Conservation (phyloP, 1,284 basidiomycete species). For the Bondarzewia mesenterica region DNA sequence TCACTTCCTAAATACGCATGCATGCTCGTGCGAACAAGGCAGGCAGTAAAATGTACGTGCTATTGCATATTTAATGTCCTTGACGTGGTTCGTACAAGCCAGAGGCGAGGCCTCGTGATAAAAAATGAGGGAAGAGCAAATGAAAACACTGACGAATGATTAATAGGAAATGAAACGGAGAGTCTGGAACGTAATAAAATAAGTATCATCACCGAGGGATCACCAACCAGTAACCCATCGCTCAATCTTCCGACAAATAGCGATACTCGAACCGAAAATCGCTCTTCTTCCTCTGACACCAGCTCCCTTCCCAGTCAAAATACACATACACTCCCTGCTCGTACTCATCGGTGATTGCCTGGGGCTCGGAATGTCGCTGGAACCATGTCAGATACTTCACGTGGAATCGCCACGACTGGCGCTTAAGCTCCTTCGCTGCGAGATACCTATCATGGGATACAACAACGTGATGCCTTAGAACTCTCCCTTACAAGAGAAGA, state of each 20-base stretch:
- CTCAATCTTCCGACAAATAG: constrained; percentile 81
- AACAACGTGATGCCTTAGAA: not conserved
- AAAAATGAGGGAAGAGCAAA: not conserved
- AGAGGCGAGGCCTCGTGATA: not conserved
- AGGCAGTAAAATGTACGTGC: too few species aligned
- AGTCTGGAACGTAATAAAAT: not conserved
- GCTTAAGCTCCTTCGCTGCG: constrained; percentile 94
- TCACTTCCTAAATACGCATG: not conserved
- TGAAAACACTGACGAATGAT: not conserved
- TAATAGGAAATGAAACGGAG: not conserved
- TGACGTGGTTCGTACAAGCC: constrained; percentile 1
- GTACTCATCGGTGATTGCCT: constrained; percentile 98
- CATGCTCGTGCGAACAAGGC: too few species aligned
- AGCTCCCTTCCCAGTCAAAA: constrained; percentile 96
- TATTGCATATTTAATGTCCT: not conserved
- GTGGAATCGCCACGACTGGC: constrained; percentile 99
- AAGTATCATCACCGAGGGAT: too few species aligned
- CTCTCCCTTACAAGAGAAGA: not conserved
- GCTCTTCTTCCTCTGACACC: constrained; percentile 97
- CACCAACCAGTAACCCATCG: too few species aligned
- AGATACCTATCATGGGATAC: constrained; percentile 58
- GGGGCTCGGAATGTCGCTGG: constrained; percentile 98
- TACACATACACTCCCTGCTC: constrained; percentile 98
- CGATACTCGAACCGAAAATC: constrained; percentile 97
- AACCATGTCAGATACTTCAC: constrained; percentile 99